Base-by-base conservation (phyloP, 768 basidiomycete genomes). In the Baorangia bicolor region DNA sequence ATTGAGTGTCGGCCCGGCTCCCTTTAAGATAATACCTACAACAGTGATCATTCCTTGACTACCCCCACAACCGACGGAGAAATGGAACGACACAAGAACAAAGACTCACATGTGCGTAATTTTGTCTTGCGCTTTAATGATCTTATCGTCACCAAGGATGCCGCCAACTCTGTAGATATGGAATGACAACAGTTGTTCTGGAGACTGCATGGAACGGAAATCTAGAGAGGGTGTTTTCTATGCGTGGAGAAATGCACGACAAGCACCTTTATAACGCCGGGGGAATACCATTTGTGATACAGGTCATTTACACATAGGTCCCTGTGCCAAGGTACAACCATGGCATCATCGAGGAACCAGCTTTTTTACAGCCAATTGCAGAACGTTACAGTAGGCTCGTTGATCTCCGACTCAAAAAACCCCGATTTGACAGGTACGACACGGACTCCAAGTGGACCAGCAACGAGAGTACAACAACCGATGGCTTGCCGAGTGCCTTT, bases 131-230 rank as follows among this genome's bases (percentile, higher is more conserved):
- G 63, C 69, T 46, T 60, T 69, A 23, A 69, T 20, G 43, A 69
- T 30, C 48, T 52, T 64, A 23, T 67, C 55, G 42, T 65, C 63
- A n/a, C 67, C 57, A n/a, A 69, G 46, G 25, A 69, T 43, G 21
- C 68, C 51, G 6, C 64, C 65, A 5, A 63, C 46, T 37, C 61
- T 63, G 55, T 67, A 71, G 31, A 69, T 57, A 43, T 71, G 69
- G 30, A 69, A 49, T 11, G 63, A 67, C 16, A 60, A 34, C 16
- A 38, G 44, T 16, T 42, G 56, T 35, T 52, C 58, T 16, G 31
- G 23, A 28, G 42, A 40, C 5, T 28, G 35, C 54, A 59, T 62
- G 39, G 30, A 38, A 37, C 20, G 23, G 37, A 35, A 12, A 31
- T 39, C 30, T 25, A 11, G 34, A 25, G n/a, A 42, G 11, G 28